phyloP scores from a whole-genome alignment of 106 monocot genomes.

The Vanilla planifolia region DNA sequence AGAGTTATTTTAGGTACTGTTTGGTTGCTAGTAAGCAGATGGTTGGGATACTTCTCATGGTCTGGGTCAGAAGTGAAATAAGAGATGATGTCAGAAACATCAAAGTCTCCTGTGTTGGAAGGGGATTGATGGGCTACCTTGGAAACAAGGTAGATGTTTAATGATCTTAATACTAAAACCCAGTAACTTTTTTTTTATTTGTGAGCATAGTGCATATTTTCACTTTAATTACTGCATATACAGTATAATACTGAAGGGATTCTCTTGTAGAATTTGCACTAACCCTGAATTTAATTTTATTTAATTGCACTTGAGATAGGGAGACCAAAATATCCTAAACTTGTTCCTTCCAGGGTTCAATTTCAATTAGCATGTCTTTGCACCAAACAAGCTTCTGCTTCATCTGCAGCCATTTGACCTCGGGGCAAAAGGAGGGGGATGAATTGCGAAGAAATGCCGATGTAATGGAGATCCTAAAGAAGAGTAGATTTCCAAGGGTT shows the following conservation, averaged over 20 bases:
- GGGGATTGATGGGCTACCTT: constrained; percentile 76
- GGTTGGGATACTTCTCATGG: constrained; percentile 69
- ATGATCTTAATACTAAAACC: not conserved
- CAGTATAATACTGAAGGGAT: no score
- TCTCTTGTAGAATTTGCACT: no score
- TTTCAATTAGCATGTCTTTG: constrained; percentile 75
- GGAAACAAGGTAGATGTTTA: constrained; percentile 48
- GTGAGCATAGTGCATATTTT: not conserved
- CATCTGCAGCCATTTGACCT: constrained; percentile 70
- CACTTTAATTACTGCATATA: no score
- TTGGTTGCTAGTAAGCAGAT: constrained; percentile 76
- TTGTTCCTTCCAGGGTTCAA: constrained; percentile 47
- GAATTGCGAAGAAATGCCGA: constrained; percentile 73
- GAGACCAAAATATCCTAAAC: not conserved
- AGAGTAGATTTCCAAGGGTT: constrained; percentile 62
- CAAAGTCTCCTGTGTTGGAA: constrained; percentile 68
- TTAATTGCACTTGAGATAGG: no score
- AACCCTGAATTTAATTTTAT: no score
- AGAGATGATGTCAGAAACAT: constrained; percentile 53
- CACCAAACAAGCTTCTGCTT: constrained; percentile 85
- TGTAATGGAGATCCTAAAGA: constrained; percentile 71
- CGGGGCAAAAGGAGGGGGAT: constrained; percentile 75
- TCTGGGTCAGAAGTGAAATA: constrained; percentile 58
- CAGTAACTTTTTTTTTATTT: not conserved
- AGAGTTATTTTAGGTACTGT: constrained; percentile 54